Base-by-base conservation (phyloP, 192 early-diverging fungal species). In the Chytriomyces hyalinus region DNA sequence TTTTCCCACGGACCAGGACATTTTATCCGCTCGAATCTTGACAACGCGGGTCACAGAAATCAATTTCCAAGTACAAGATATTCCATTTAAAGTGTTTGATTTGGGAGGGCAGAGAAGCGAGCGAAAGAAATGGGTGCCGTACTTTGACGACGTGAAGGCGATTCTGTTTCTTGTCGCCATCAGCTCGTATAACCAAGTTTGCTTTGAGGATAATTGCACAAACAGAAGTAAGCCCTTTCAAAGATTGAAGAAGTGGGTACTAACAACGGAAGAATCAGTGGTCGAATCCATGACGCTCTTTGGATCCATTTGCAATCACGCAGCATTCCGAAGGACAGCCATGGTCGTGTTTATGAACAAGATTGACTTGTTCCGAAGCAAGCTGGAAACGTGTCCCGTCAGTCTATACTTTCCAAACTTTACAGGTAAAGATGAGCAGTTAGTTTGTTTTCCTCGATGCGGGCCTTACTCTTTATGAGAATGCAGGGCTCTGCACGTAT, bases 111-210 rank as follows among this genome's bases (percentile, higher is more conserved):
- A 98, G 88, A 90, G 97, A 45, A 95, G 94, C 50, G 95, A 98
- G 87, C 90, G 97, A 78, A 97, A 97, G 78, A 97, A 97, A 86
- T 97, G 97, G 97, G 96, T 96, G 73, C 96, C 96, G 84, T 97
- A 95, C 77, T 98, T 98, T 77, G 97, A 98, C 77, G 93, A 96
- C 78, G 96, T 97, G 15, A 95, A 93, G 2, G 93, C 94, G 7
- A 95, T 98, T 74, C 87, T 98, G 28, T 98, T 97, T 84, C 81
- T 98, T 75, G 96, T 96, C n/a, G 97, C 97, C 26, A 96, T 97
- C 68, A 91, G 89, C 50, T 93, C 96, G 84, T 98, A 96, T 76
- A 95, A 98, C 84, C 97, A 98, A 84, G 86, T 94, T 7, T 83
- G 97, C 24, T 91, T 67, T 20, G 78, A 77, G 45, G 76, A 77